Conservation (phyloP, 139 green algal species). For the Coelastrella sp. region DNA sequence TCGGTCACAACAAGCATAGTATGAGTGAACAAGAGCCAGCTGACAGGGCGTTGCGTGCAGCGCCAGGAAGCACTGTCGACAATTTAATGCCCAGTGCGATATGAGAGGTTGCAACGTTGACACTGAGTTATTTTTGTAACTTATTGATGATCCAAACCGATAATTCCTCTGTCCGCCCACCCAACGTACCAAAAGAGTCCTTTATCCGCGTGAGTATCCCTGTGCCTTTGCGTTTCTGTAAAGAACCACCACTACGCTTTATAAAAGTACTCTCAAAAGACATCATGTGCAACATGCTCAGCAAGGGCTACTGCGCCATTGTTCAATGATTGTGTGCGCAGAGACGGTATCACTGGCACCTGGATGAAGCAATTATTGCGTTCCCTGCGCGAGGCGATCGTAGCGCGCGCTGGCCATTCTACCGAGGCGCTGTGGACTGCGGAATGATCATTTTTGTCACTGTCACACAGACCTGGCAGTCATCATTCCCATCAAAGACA, state of each 20-base stretch:
- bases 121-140: no score
- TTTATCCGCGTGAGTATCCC: background rate
- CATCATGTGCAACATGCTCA: conserved; percentile 7
- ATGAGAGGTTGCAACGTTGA: no score
- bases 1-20: background rate
- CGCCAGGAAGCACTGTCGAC: background rate
- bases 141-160: background rate
- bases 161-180: background rate
- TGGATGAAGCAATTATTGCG: background rate
- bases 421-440: no score
- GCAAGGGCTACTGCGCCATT: background rate
- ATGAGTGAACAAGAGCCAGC: background rate
- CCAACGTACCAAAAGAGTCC: background rate
- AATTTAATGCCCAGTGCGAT: background rate
- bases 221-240: background rate
- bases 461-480: no score
- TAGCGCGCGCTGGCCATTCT: no score
- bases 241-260: background rate
- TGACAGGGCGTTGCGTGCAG: background rate
- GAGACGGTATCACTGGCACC: background rate
- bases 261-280: background rate
- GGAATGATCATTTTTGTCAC: no score
- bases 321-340: background rate
- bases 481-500: no score
- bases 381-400: background rate